Base-by-base conservation (phyloP, 208 protist species). In the Trypanosomatidae sp. region DNA sequence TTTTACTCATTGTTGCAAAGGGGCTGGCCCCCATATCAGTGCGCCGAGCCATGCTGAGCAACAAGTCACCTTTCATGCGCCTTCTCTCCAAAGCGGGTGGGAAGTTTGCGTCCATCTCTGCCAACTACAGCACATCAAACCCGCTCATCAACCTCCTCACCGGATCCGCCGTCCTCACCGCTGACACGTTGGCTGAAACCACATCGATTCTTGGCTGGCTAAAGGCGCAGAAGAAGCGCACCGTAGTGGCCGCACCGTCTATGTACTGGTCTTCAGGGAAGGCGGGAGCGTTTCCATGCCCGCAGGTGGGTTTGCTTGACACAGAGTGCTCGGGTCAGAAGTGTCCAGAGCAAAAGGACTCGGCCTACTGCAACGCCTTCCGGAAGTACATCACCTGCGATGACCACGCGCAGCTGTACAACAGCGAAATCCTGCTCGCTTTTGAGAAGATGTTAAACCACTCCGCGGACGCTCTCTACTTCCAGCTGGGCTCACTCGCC, bases 31-130 rank as follows among this genome's bases (percentile, higher is more conserved):
- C 74, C 3, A 56, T 67, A 17, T 62, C 73, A 9, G 64, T 92
- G 60, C 47, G 74, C 30, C 72, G 71, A 39, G 79, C 88, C 30
- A 80, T 89, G 72, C 62, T 28, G 22, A 86, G 83, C 83, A 90
- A 89, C 76, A 91, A 91, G 83, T 81, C 88, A 0, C 86, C 91
- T 0, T 92, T 92, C 78, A 74, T 84, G 19, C 76, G 79, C 28
- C 67, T 90, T 8, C 69, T 95, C 47, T 79, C 64, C 39, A 47
- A 65, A 22, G 44, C 64, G n/a, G 83, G 86, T 28, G 88, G 84
- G 28, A 33, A 73, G 28, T 85, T 87, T 62, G 66, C 65, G 53
- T 50, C 68, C 41, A 15, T 92, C 30, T 41, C 50, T 15, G 70
- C 81, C 52, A 56, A 58, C 30, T 47, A 59, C 28, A 62, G 30